Conservation (phyloP, 805 yeast species). For the Danielia oregonensis region DNA sequence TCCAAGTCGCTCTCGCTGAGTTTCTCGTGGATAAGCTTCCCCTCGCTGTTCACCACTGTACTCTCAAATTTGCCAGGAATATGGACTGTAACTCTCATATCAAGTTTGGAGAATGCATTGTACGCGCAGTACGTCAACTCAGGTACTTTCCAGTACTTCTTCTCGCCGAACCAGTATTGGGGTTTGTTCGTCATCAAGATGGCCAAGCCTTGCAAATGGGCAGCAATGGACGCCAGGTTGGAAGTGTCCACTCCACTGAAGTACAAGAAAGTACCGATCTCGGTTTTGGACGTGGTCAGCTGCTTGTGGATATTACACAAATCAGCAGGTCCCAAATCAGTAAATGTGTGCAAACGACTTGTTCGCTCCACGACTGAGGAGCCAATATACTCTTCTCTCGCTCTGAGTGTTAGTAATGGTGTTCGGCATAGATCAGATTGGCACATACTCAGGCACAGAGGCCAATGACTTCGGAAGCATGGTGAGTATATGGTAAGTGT, state of each 20-base stretch:
- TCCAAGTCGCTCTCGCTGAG: conserved; percentile 53
- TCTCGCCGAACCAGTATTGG: conserved; percentile 80
- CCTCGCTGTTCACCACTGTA: conserved; percentile 46
- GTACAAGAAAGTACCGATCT: conserved; percentile 69
- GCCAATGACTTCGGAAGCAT: conserved; percentile 37
- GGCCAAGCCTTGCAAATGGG: conserved; percentile 64
- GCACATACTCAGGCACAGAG: conserved; percentile 36
- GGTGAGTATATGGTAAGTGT: background rate
- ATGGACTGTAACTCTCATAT: conserved; percentile 67
- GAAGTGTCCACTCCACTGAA: conserved; percentile 75
- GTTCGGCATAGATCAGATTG: background rate
- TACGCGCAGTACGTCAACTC: conserved; percentile 66
- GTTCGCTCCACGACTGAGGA: conserved; percentile 63
- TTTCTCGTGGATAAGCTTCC: conserved; percentile 50
- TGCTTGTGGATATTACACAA: conserved; percentile 49
- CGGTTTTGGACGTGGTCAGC: conserved; percentile 40
- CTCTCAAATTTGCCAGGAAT: conserved; percentile 73
- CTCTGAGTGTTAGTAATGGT: conserved; percentile 30
- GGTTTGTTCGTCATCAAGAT: conserved; percentile 54
- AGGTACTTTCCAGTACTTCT: conserved; percentile 65
- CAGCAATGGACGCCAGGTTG: conserved; percentile 74
- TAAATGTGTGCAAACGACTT: conserved; percentile 51
- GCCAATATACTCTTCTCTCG: conserved; percentile 53
- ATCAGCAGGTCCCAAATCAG: conserved; percentile 73
- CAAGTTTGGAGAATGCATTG: conserved; percentile 58